Base-by-base conservation (phyloP, 352 stramenopile genomes). In the Phytophthora rubi region DNA sequence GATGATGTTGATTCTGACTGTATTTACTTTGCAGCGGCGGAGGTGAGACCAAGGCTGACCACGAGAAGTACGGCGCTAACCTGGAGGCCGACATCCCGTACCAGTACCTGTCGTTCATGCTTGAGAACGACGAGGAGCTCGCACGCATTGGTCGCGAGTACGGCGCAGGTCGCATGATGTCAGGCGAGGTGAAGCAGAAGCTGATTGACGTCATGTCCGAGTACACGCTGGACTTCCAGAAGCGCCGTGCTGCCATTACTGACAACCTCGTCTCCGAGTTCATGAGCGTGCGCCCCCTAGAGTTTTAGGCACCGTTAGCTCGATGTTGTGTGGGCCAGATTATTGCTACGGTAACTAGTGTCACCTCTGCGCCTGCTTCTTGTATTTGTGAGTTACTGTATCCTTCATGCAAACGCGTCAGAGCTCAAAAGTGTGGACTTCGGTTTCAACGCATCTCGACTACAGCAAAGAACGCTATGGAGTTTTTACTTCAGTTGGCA, bases 91-190 rank as follows among this genome's bases (percentile, higher is more conserved):
- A 99, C 79, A 98, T 99, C 44, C 88, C 95, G 44, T 99, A 98
- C 80, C 97, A 99, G 85, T 99, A 99, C 89, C 78, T 99, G 52
- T 93, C 87, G 45, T 99, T 99, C 81, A 99, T 99, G 83, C 85
- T 99, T 49, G 98, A 99, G 70, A 97, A 99, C 72, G 98, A 99
- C 70, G 96, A 98, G 9, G 90, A 99, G 79, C 86, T 99, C 54
- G 89, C 78, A 23, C 79, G 90, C 57, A 98, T 99, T 68, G 97
- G 88, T 16, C 71, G 85, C n/a, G 94, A 99, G 65, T 99, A 99
- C 79, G 91, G 90, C 53, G 92, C 87, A 16, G 98, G 98, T 37
- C 93, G 86, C 49, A 98, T 98, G 71, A 98, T 97, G 83, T 99
- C 98, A 10, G 96, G 96, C 8, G 97, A 99, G 73, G 98, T 99